A percentile compares a stretch with the other conserved stretches of the same genome.
These are phyloP conservation scores for Leucocoprinus sp. DNA, from an alignment of 768 basidiomycete genomes.

Conservation along the genomic window DNA sequence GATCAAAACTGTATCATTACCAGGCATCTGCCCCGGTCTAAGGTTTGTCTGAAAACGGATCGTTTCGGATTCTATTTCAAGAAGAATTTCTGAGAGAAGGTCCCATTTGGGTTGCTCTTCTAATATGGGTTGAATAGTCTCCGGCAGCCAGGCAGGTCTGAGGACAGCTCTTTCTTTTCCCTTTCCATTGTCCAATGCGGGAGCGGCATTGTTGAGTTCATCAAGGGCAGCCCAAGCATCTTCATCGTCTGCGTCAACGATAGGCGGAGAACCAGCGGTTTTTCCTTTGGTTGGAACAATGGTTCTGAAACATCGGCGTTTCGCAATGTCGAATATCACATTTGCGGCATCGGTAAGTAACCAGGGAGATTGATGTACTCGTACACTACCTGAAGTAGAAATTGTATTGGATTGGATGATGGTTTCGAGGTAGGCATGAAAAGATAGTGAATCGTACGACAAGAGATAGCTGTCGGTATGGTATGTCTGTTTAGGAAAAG, in stretches of 20 bases:
- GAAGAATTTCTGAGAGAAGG: slow-evolving; percentile 71
- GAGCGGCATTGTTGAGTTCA: slow-evolving; percentile 41
- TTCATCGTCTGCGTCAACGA: slow-evolving; percentile 48
- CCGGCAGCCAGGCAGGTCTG: slow-evolving; percentile 58
- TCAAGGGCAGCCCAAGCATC: slow-evolving; percentile 73
- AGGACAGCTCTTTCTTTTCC: slow-evolving; percentile 15
- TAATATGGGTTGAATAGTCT: slow-evolving; percentile 74
- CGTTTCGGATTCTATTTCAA: slow-evolving; percentile 87
- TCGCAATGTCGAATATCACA: slow-evolving; percentile 73
- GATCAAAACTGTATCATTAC: slow-evolving; percentile 72
- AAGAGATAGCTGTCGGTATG: slow-evolving; percentile 60
- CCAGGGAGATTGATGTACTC: slow-evolving; percentile 77
- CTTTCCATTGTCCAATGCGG: not conserved
- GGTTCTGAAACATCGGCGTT: slow-evolving; percentile 70
- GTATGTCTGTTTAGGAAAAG: not conserved
- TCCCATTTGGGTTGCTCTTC: slow-evolving; percentile 97
- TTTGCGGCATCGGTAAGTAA: slow-evolving; percentile 90
- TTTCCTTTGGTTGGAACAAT: slow-evolving; percentile 20
- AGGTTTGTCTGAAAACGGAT: slow-evolving; percentile 44
- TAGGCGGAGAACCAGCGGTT: slow-evolving; percentile 15
- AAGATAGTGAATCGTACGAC: slow-evolving; percentile 84
- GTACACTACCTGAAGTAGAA: slow-evolving; percentile 38
- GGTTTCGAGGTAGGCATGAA: slow-evolving; percentile 87
- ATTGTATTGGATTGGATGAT: slow-evolving; percentile 54
- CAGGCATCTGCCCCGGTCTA: slow-evolving; percentile 31